A percentile compares a stretch with the other conserved stretches of the same genome.
phyloP scores from a whole-genome alignment of 495 filamentous ascomycete genomes.

The Talaromyces thailandensis region DNA sequence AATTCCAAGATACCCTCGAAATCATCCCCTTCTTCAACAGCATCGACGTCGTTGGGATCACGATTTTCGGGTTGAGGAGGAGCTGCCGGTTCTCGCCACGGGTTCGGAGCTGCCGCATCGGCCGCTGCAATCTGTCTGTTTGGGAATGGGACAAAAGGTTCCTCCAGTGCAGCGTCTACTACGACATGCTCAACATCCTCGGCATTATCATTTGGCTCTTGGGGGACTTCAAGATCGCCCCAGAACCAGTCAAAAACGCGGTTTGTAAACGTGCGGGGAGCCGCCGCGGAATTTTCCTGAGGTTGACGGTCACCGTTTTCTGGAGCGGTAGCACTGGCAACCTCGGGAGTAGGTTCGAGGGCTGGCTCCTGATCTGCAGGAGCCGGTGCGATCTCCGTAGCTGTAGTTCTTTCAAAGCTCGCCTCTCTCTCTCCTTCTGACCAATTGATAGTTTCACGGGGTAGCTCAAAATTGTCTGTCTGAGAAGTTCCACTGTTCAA shows the following conservation, averaged over 20 bases:
- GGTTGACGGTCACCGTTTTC: not conserved
- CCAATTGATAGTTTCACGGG: not conserved
- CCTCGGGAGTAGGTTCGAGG: not conserved
- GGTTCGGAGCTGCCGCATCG: conserved; percentile 14
- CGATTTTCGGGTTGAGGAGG: conserved; percentile 36
- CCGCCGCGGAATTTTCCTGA: not conserved
- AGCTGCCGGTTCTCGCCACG: conserved; percentile 19
- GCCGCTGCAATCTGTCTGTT: conserved; percentile 19
- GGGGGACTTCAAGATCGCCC: conserved; percentile 41
- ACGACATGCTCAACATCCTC: conserved; percentile 51
- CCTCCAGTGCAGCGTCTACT: conserved; percentile 48
- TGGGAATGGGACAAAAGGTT: conserved; percentile 52
- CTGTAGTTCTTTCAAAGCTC: not conserved
- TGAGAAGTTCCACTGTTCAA: not conserved
- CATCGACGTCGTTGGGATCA: conserved; percentile 51
- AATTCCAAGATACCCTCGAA: conserved; percentile 97
- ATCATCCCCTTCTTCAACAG: conserved; percentile 81
- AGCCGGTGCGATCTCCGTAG: not conserved
- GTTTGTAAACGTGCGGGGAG: conserved; percentile 9
- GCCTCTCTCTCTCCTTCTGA: not conserved
- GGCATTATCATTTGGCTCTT: conserved; percentile 22
- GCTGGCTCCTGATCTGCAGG: not conserved
- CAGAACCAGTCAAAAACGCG: conserved; percentile 50
- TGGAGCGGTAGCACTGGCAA: not conserved
- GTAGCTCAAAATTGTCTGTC: not conserved